Conservation (phyloP, 148 eudicot species). For the Vaccinium macrocarpon region DNA sequence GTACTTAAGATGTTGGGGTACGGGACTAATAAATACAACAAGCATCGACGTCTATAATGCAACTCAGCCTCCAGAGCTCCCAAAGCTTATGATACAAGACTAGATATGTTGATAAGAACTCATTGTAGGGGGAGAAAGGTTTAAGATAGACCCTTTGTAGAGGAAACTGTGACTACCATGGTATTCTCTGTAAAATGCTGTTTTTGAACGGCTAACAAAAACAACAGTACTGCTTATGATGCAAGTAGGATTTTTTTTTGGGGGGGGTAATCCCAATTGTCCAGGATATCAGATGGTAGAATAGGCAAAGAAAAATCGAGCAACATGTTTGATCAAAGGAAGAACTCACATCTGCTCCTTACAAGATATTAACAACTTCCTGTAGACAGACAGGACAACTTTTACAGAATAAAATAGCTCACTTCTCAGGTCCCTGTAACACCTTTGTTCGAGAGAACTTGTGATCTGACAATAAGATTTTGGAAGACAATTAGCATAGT, state of each 20-base stretch:
- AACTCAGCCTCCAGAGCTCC: neutral
- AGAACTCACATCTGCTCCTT: conserved; percentile 84
- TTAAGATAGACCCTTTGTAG: neutral
- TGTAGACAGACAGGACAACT: conserved; percentile 64
- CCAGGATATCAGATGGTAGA: neutral
- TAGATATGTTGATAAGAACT: neutral
- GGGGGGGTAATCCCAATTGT: neutral
- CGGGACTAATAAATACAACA: neutral
- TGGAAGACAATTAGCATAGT: neutral
- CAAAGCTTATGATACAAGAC: neutral
- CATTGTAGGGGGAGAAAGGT: neutral
- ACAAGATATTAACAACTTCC: conserved; percentile 65
- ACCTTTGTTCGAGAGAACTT: conserved; percentile 67
- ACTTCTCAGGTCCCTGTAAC: conserved; percentile 67
- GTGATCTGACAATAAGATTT: conserved; percentile 53
- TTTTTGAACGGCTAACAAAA: neutral
- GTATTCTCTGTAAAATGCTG: neutral
- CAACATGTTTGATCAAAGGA: conserved; percentile 9
- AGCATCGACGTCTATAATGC: neutral
- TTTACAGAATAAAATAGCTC: conserved; percentile 55
- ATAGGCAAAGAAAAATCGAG: neutral
- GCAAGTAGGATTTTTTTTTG: neutral
- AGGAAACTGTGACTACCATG: neutral
- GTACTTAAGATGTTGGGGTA: neutral
- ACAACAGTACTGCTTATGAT: neutral